These are phyloP conservation scores for Venustampulla echinocandica DNA, from an alignment of 495 filamentous ascomycete species.

Conservation along the genomic window DNA sequence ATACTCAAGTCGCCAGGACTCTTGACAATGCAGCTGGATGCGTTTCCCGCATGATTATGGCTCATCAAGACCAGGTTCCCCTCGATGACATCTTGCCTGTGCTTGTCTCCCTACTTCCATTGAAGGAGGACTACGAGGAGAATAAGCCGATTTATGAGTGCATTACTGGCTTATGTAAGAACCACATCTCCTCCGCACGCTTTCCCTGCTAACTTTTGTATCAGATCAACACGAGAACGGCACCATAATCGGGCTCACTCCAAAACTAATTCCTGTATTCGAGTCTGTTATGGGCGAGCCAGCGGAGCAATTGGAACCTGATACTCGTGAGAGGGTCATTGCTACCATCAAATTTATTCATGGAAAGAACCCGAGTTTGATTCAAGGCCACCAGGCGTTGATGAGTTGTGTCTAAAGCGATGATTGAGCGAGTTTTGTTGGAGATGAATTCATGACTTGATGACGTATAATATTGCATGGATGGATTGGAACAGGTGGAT, in stretches of 20 bases:
- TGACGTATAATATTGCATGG: conserved; percentile 5
- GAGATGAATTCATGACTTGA: conserved; percentile 14
- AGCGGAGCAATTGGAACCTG: conserved; percentile 73
- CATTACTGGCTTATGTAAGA: conserved; percentile 79
- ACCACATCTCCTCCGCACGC: neutral
- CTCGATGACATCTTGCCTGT: conserved; percentile 71
- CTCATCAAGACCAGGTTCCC: conserved; percentile 69
- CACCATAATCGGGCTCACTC: conserved; percentile 67
- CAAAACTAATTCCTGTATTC: conserved; percentile 68
- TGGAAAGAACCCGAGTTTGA: conserved; percentile 30
- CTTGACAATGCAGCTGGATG: conserved; percentile 94
- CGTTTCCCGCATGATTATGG: conserved; percentile 82
- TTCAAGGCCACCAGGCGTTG: conserved; percentile 19
- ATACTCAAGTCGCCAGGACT: conserved; percentile 62
- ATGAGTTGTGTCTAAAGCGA: conserved; percentile 4
- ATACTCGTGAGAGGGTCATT: conserved; percentile 60
- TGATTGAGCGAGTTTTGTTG: conserved; percentile 3
- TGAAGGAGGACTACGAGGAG: conserved; percentile 94
- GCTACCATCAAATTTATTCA: conserved; percentile 67
- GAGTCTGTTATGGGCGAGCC: conserved; percentile 70
- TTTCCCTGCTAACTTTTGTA: conserved; percentile 2
- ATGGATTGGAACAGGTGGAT: conserved; percentile 3
- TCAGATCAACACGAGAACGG: conserved; percentile 65
- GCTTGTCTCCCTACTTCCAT: conserved; percentile 68
- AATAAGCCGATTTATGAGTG: conserved; percentile 86